phyloP scores from a whole-genome alignment of 257 asterid genomes.

The Nicotiana noctiflora region DNA sequence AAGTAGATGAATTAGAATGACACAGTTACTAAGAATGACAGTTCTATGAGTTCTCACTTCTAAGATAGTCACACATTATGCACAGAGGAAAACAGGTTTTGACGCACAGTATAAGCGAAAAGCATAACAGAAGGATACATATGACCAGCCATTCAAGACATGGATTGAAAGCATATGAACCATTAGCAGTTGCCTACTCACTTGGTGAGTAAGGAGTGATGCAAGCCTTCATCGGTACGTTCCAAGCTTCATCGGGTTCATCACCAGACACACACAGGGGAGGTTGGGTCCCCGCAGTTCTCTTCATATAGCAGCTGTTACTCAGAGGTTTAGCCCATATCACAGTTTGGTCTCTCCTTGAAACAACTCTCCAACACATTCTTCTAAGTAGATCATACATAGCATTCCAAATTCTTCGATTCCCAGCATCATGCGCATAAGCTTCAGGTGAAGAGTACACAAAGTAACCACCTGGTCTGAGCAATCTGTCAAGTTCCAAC shows the following conservation, averaged over 20 bases:
- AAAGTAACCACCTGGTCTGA: slow-evolving; percentile 92
- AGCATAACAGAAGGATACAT: not conserved
- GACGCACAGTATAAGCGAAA: not conserved
- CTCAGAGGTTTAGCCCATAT: slow-evolving; percentile 86
- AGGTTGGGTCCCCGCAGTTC: slow-evolving; percentile 59
- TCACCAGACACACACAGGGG: slow-evolving; percentile 61
- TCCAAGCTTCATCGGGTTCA: slow-evolving; percentile 82
- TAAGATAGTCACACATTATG: not conserved
- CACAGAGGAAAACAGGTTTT: not conserved
- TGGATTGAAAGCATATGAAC: slow-evolving; percentile 3
- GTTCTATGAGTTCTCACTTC: not conserved
- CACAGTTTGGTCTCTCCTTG: slow-evolving; percentile 75
- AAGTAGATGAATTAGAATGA: not conserved
- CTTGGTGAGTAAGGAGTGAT: slow-evolving; percentile 73
- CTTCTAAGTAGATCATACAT: slow-evolving; percentile 68
- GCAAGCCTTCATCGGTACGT: slow-evolving; percentile 83
- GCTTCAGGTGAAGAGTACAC: slow-evolving; percentile 95
- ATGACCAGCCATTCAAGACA: not conserved
- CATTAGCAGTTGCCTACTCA: slow-evolving; percentile 26
- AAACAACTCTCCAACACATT: slow-evolving; percentile 93
- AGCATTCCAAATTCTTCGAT: slow-evolving; percentile 70
- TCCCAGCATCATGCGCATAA: slow-evolving; percentile 74
- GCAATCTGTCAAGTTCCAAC: slow-evolving; percentile 81
- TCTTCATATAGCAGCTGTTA: slow-evolving; percentile 69
- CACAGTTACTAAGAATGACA: not conserved